Evolutionary conservation across 495 filamentous ascomycete species (phyloP), one percentile per base, ranked within the genome.

Genomic region (Pyronema domesticum): DNA sequence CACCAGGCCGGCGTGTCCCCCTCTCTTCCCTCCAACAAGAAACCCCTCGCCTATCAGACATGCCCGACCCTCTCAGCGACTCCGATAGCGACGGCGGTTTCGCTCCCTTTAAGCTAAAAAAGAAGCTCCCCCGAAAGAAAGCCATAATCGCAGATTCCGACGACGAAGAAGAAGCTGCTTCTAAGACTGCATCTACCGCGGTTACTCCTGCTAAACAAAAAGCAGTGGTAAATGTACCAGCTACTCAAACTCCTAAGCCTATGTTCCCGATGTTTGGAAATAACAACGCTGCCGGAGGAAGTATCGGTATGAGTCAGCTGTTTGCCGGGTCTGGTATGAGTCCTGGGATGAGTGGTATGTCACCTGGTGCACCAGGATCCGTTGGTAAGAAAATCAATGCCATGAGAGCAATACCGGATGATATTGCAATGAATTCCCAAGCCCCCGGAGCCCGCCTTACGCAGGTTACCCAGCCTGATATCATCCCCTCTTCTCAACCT

Each of bases 91-190:
- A 69, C 17, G 65, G 65, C 7, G 63, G 63, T 3, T 60, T 62
- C 6, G 59, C 60, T 13, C 60, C 60, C 30, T 55, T 55, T 18
- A 37, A 51, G 34, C 51, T 57, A 3, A 51, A 62, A 15, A 57
- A 49, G 42, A 64, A 58, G 51, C 35, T 54, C 5, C 57, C 60
- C 36, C 55, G 58, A 10, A 75, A 74, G 54, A 67, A 71, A 15
- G 59, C 65, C 35, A 68, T 71, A 30, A 60, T 78, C 10, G 66
- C 76, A 42, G 76, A 72, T 13, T 76, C 79, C 33, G 81, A 85
- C 18, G 70, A 75, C 51, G 88, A 86, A 73, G 80, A 80, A 13
- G 66, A 86, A 19, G 82, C 87, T 60, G 80, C 81, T 34, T 71
- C 79, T 48, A 74, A 77, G 5, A 2, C 23, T 30, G 23, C 23